A percentile compares a stretch with the other conserved stretches of the same genome.
phyloP scores from a whole-genome alignment of 2,329 filamentous ascomycete genomes.

The Ceratocystis huliohia region DNA sequence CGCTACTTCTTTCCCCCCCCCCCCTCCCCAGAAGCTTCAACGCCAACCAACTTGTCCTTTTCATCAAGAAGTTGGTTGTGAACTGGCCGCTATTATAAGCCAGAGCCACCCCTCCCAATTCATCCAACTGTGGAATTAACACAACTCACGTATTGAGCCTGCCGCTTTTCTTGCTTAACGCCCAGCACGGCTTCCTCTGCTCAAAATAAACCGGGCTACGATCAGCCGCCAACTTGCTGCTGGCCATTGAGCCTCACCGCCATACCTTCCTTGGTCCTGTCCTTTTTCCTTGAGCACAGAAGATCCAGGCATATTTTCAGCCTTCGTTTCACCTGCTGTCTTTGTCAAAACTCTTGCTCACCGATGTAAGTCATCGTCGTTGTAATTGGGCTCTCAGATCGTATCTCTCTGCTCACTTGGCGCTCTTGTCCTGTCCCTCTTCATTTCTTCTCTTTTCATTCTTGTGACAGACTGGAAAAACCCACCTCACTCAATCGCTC shows the following conservation, averaged over 20 bases:
- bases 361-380: neutral
- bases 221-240: neutral
- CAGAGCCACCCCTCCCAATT: neutral
- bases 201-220: neutral
- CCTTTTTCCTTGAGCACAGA: neutral
- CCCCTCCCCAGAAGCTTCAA: neutral
- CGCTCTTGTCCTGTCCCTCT: neutral
- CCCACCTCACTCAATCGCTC: neutral
- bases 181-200: neutral
- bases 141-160: neutral
- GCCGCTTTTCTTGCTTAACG: neutral
- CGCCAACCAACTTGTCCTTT: neutral
- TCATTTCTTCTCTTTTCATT: neutral
- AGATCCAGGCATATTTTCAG: slow-evolving; percentile 1
- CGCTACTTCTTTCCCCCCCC: too few relatives aligned
- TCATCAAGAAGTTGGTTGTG: neutral
- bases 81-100: neutral
- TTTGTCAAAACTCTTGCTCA: neutral
- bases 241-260: neutral
- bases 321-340: neutral
- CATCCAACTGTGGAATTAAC: neutral
- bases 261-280: neutral
- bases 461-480: neutral
- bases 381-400: neutral
- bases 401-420: neutral